A percentile compares a stretch with the other conserved stretches of the same genome.
These are phyloP conservation scores for Mycena rebaudengoi DNA, from an alignment of 768 basidiomycete genomes.

Conservation along the genomic window DNA sequence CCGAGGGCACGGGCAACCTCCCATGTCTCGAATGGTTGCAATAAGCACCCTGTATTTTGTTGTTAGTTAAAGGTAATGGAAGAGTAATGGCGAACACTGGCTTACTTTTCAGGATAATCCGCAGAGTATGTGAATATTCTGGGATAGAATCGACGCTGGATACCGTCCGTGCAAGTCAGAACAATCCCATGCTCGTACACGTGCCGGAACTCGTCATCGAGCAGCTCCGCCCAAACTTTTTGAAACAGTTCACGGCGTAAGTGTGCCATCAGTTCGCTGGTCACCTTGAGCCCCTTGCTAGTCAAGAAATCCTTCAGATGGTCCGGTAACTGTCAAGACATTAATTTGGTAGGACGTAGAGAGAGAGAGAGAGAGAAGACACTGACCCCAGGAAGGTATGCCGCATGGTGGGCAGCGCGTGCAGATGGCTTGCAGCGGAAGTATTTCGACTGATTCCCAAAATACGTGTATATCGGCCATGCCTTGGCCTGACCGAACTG, in stretches of 20 bases:
- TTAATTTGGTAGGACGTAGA: not conserved
- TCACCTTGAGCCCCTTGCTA: too few species aligned
- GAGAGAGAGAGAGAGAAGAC: not conserved
- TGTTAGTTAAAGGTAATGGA: too few species aligned
- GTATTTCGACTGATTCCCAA: conserved; percentile 54
- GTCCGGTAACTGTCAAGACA: conserved; percentile 41
- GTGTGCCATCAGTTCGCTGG: conserved; percentile 34
- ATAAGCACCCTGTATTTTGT: conserved; percentile 35
- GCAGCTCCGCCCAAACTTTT: conserved; percentile 36
- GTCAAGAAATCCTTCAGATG: conserved; percentile 33
- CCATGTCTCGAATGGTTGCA: conserved; percentile 31
- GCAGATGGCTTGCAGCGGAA: conserved; percentile 35
- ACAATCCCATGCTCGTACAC: conserved; percentile 45
- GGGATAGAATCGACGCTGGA: conserved; percentile 40
- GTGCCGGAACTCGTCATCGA: conserved; percentile 44
- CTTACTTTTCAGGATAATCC: conserved; percentile 54
- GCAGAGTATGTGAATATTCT: conserved; percentile 46
- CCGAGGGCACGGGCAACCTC: conserved; percentile 38
- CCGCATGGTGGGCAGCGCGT: conserved; percentile 47
- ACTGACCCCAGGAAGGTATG: conserved; percentile 51
- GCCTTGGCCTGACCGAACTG: conserved; percentile 41
- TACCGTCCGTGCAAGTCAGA: conserved; percentile 38
- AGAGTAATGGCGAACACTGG: too few species aligned
- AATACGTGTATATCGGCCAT: conserved; percentile 51
- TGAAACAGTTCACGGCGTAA: conserved; percentile 44